Evolutionary conservation across 2,329 filamentous ascomycete species (phyloP), one percentile per base, ranked within the genome.

Genomic region (Hymenoscyphus fructigenus): DNA sequence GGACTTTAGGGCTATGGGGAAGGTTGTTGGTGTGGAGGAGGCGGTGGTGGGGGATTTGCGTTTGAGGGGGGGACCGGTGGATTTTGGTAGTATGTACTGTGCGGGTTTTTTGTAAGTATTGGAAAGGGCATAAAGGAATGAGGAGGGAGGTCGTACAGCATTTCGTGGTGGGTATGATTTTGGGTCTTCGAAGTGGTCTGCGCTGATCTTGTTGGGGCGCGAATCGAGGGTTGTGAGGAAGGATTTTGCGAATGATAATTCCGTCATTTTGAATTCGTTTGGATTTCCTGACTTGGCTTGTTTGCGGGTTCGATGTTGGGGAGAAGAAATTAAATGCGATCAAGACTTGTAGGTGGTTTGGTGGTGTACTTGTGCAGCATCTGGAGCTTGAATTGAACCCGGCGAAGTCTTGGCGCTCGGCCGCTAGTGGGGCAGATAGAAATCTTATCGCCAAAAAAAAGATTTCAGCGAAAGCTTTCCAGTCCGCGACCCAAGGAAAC

Each of bases 141-240:
- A 14, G 34, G 20, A 32, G 36, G 17, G 41, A 29, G 38, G 59
- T 77, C 88, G 34, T 85, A 97, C 94, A 17, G 93, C 90, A 69
- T 88, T 84, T 67, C 91, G 87, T 29, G 90, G 82, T 28, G 91
- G 90, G 76, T 94, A 93, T 70, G 84, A 87, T 73, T 88, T 88
- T 59, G 92, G 88, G 75, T 97, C 92, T 78, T 94, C 91, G 77
- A 96, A 88, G 86, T 97, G 91, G 78, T 98, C 92, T 69, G 91
- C 83, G n/a, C 90, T 88, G 68, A 98, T 85, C 82, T 93, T 96
- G 72, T 88, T 78, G 7, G 93, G 90, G 59, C 89, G 88, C 66
- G 88, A 85, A 79, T 96, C 92, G 68, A 98, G 86, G 26, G 87
- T 85, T 61, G 88, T 82, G 71, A 99, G 88, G 78, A 96, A 97